A percentile compares a stretch with the other conserved stretches of the same genome.
Evolutionary conservation across 345 rosid genomes (phyloP).

Genomic region (Cardiospermum halicacabum): DNA sequence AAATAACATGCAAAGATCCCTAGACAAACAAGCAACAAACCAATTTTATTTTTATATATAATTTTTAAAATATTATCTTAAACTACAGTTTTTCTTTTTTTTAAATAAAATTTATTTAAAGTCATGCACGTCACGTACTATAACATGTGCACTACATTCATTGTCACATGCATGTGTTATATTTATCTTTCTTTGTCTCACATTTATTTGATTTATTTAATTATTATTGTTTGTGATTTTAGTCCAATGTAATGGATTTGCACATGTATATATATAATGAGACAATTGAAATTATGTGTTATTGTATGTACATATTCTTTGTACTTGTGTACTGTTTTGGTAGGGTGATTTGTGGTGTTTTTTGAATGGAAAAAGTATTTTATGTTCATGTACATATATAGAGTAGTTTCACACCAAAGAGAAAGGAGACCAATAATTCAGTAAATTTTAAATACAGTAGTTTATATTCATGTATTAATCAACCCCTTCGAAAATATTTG

Average conservation of each 20-base stretch:
- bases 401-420: too few species aligned
- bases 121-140: conserved; percentile 35
- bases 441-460: too few species aligned
- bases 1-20: conserved; percentile 42
- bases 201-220: background rate
- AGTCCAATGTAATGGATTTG: background rate
- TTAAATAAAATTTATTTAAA: too few species aligned
- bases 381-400: background rate
- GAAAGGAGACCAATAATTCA: too few species aligned
- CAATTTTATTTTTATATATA: background rate
- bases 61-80: conserved; percentile 23
- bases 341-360: background rate
- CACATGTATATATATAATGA: background rate
- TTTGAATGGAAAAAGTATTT: background rate
- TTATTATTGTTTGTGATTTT: background rate
- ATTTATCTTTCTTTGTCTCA: background rate
- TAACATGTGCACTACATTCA: conserved; percentile 12
- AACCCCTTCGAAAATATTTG: too few species aligned
- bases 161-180: conserved; percentile 9
- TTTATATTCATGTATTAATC: too few species aligned
- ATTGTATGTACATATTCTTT: background rate
- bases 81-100: conserved; percentile 13
- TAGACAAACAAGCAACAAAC: conserved; percentile 22
- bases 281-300: background rate
- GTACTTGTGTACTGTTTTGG: conserved; percentile 5